Evolutionary conservation across 345 rosid genomes (phyloP), one percentile per base, ranked within the genome.

Genomic region (Erucastrum elatum): DNA sequence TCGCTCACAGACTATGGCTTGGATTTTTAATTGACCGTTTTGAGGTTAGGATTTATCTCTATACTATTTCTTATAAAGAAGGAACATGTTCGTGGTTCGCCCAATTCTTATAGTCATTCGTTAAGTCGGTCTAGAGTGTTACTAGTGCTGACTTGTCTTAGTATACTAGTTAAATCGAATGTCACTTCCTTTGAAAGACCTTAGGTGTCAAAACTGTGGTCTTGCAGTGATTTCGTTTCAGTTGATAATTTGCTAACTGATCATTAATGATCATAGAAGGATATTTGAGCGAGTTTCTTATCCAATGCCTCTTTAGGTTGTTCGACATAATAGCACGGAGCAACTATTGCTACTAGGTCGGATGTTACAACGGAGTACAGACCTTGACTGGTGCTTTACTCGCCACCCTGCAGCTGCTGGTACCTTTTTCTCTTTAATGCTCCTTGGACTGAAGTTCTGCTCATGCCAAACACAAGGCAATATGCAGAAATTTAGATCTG

Each of bases 11-110:
- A 81, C 65, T 94, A 30, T 94, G 97, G 97, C 83, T 94, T 75
- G 98, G 98, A 16, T 94, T 90, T 87, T 86, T 94, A 61, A 87
- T 91, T 66, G 98, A 94, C 74, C 97, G 93, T 6, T 94, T 91
- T 86, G 98, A 94, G 96, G 97, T 94, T 71, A 80, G 85, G 63
- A 61, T 21, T 60, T 73, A 15, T 71, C 60, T 59, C 39, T 46
- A 5, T 31, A 5, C 55, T 25, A 2, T 12, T 26, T 60, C 58
- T 53, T 46, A 11, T 51, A 7, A 21, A 68, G 34, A 2, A 58
- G 25, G 5, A n/a, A 41, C 7, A 44, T 30, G 73, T 41, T 21
- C 33, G 64, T 8, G 31, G 30, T 70, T 31, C 7, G 51, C 17
- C 60, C 8, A 26, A 21, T 61, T 46, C 26, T 21, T 4, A 25